Conservation (phyloP, 306 rosid species). For the Prinsepia uniflora region DNA sequence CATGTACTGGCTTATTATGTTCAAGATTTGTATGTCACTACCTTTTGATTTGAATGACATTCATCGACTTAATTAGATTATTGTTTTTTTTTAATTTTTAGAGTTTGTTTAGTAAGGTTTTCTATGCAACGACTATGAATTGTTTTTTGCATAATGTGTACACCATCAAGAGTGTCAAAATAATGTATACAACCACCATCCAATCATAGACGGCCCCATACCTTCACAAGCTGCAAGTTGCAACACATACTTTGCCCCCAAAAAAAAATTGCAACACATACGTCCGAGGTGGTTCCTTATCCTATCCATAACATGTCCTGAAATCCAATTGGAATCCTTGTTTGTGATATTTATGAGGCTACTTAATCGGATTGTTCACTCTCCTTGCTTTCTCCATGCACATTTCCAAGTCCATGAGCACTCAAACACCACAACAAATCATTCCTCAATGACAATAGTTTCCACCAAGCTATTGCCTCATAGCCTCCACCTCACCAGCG, state of each 20-base stretch:
- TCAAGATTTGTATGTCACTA: no score
- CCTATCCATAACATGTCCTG: constrained; percentile 4
- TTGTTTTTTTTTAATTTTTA: no score
- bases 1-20: no score
- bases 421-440: constrained; percentile 6
- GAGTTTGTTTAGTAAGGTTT: no score
- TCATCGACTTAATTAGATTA: no score
- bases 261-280: neutral
- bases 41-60: no score
- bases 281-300: constrained; percentile 7
- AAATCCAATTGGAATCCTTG: constrained; percentile 8
- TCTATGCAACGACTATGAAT: no score
- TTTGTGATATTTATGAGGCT: neutral
- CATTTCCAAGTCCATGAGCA: neutral
- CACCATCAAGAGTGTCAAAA: no score
- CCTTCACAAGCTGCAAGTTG: neutral
- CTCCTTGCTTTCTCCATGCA: constrained; percentile 11
- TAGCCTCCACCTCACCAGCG: constrained; percentile 30
- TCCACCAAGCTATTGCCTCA: constrained; percentile 58
- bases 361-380: neutral
- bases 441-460: constrained; percentile 46
- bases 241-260: neutral
- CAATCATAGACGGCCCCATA: neutral
- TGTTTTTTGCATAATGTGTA: no score
- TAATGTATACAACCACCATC: no score